phyloP scores from a whole-genome alignment of 768 basidiomycete genomes.

The Xanthoconium purpureum region DNA sequence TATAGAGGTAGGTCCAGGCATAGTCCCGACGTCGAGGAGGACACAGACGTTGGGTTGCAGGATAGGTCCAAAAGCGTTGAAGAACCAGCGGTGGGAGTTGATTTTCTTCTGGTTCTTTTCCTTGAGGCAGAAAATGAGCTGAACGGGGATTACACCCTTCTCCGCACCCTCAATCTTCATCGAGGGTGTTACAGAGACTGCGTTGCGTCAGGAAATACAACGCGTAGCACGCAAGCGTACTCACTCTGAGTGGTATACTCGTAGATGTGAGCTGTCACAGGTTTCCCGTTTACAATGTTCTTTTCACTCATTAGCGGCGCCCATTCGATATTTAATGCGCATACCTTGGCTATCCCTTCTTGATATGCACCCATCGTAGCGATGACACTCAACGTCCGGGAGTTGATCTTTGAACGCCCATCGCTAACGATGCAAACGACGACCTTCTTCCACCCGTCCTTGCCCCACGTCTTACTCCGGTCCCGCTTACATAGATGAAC shows the following conservation, averaged over 20 bases:
- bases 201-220: slow-evolving; percentile 6
- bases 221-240: neutral
- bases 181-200: slow-evolving; percentile 78
- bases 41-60: slow-evolving; percentile 92
- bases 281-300: slow-evolving; percentile 76
- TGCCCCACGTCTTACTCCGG: slow-evolving; percentile 92
- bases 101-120: slow-evolving; percentile 96
- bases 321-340: slow-evolving; percentile 10
- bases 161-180: slow-evolving; percentile 81
- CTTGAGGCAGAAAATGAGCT: slow-evolving; percentile 89
- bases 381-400: slow-evolving; percentile 77
- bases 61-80: slow-evolving; percentile 82
- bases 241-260: slow-evolving; percentile 91
- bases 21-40: slow-evolving; percentile 82
- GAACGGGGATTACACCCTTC: slow-evolving; percentile 81
- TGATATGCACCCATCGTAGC: slow-evolving; percentile 95
- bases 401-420: slow-evolving; percentile 81
- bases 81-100: slow-evolving; percentile 94
- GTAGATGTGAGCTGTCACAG: slow-evolving; percentile 87
- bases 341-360: slow-evolving; percentile 86
- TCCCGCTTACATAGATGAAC: slow-evolving; percentile 84
- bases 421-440: slow-evolving; percentile 92
- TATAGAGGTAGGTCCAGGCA: slow-evolving; percentile 83
- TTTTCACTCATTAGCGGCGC: slow-evolving; percentile 20
- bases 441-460: slow-evolving; percentile 98